Evolutionary conservation across 2,329 filamentous ascomycete genomes (phyloP), one percentile per base, ranked within the genome.

Genomic region (Plectosphaerella sp.): DNA sequence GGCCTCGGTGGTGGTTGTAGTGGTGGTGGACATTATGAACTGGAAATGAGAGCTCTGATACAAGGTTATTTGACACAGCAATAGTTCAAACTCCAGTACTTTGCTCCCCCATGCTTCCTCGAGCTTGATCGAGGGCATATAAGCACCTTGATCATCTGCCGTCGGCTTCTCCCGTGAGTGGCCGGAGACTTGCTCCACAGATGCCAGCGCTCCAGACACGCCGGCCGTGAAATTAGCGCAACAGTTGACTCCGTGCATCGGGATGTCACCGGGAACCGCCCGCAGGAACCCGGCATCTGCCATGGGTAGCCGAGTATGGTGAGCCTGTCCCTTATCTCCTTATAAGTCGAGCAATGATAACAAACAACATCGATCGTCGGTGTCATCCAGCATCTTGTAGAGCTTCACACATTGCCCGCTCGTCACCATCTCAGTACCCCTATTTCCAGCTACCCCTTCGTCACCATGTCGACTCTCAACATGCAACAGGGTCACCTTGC

Each of bases 21-120:
- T 48, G 6, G 49, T 56, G 4, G 52, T 43, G 12, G 52, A 52
- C 54, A 55, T 59, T 15, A 12, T 56, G 33, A 36, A 52, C n/a
- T 41, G 28, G 14, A 39, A 39, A 39, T n/a, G 37, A 7, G 16
- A 15, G 10, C 15, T 7, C n/a, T 7, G 16, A 16, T 3, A 8
- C 37, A 39, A 39, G n/a, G 5, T 5, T 3, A 39, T 39, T n/a
- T 18, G 3, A 15, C 37, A 16, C 10, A 4, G 37, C 37, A 15
- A 39, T 7, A 33, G 28, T 9, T 9, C 28, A 33, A 33, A 4
- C 8, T 12, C 8, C 28, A 33, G 11, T 33, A 9, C 4, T 18
- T 7, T n/a, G 37, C 37, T 39, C 9, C 5, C 14, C 14, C 14
- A 39, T 39, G 2, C 3, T n/a, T 9, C 37, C 14, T 14, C 10